Base-by-base conservation (phyloP, 2,329 filamentous ascomycete genomes). In the Calonectria leucothoes region DNA sequence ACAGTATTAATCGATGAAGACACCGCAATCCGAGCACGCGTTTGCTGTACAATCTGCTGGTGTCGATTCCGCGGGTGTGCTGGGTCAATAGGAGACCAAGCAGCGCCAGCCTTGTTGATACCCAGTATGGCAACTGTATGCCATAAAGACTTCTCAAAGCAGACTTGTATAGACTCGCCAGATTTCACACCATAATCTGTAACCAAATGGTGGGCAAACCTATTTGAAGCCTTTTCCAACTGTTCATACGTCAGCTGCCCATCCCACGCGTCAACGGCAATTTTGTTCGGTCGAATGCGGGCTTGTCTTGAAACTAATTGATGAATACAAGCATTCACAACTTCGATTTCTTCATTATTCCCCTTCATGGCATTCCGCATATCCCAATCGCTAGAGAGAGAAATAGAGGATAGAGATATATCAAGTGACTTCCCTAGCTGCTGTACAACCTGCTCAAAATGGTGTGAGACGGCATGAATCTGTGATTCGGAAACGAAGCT, bases 191-290 rank as follows among this genome's bases (percentile, higher is more conserved):
- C 74, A 12, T 64, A 29, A 15, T 48, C 48, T 12, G 48, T 7
- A 12, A 72, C 20, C 15, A 80, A 64, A 12, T 66, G 39, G 15
- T 27, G 31, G 2, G 73, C 72, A 14, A 80, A 27, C 6, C 11
- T 10, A 6, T 35, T 69, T 0, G 78, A n/a, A 4, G 70, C n/a
- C 2, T n/a, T 23, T 7, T 76, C 66, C 10, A 80, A 51, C 11
- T 77, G 61, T 1, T 23, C 31, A 23, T 79, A 82, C 0, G 79
- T 80, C 8, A 81, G 52, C 1, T 77, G 20, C 3, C 76, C 78
- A 45, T 83, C 80, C 79, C 81, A 83, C 0, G 81, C 75, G 27
- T 37, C 68, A 1, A 82, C 48, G 1, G 80, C 81, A 51, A 74
- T 7, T 51, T 52, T 15, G 66, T 48, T 2, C 72, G 76, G 17